Conservation (phyloP, 208 protist species). For the Acanthamoeba castellanii region DNA sequence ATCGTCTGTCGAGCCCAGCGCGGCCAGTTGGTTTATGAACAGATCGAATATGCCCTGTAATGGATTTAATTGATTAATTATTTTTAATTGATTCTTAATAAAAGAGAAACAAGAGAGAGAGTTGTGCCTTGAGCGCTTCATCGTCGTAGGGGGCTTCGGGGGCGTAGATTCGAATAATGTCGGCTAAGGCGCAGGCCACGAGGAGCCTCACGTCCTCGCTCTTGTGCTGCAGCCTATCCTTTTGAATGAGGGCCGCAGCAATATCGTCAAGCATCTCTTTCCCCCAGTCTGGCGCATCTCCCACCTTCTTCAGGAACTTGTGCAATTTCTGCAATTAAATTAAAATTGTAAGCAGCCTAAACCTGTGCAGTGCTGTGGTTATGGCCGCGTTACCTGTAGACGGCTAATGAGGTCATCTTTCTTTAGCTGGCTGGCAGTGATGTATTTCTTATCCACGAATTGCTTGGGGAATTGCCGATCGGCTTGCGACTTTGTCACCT, state of each 20-base stretch:
- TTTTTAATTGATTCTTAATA: neutral
- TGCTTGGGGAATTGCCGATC: conserved; percentile 31
- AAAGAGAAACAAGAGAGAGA: neutral
- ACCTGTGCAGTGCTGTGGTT: too few relatives aligned
- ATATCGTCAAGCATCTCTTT: neutral
- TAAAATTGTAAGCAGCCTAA: neutral
- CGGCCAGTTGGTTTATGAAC: conserved; percentile 45
- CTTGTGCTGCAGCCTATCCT: conserved; percentile 70
- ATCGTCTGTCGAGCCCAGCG: neutral
- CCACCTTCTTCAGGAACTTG: conserved; percentile 60
- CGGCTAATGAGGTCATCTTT: conserved; percentile 44
- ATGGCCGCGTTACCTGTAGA: neutral
- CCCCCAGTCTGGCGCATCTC: conserved; percentile 3
- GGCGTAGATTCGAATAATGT: conserved; percentile 83
- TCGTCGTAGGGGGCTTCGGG: conserved; percentile 80
- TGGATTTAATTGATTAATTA: neutral
- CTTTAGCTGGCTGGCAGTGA: neutral
- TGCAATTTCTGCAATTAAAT: conserved; percentile 61
- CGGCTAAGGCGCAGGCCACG: conserved; percentile 78
- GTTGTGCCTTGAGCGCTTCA: conserved; percentile 7
- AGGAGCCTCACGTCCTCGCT: conserved; percentile 80
- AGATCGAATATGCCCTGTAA: conserved; percentile 26
- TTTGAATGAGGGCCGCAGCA: conserved; percentile 63
- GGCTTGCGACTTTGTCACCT: conserved; percentile 10
- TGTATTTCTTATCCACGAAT: conserved; percentile 33